A percentile compares a stretch with the other conserved stretches of the same genome.
These are phyloP conservation scores for Pyronema domesticum DNA, from an alignment of 495 filamentous ascomycete genomes.

Conservation along the genomic window DNA sequence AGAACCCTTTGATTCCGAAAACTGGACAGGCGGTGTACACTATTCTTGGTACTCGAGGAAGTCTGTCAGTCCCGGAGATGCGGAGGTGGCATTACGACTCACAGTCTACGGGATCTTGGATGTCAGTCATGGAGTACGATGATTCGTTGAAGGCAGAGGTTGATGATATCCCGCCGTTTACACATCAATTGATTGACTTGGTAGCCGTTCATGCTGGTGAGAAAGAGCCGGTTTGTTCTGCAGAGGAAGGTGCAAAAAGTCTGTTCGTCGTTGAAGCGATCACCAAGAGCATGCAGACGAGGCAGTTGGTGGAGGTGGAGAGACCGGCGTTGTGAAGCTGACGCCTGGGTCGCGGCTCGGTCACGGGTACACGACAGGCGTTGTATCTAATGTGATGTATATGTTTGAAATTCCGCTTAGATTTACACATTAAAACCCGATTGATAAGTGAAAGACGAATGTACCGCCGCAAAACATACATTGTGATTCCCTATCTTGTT, in stretches of 20 bases:
- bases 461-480: no score
- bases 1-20: slow-evolving; percentile 37
- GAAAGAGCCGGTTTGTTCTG: slow-evolving; percentile 29
- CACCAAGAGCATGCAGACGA: slow-evolving; percentile 25
- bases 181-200: slow-evolving; percentile 39
- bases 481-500: no score
- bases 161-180: slow-evolving; percentile 31
- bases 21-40: slow-evolving; percentile 31
- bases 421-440: no score
- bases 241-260: slow-evolving; percentile 30
- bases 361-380: no score
- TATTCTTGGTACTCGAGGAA: slow-evolving; percentile 37
- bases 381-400: no score
- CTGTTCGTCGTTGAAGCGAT: slow-evolving; percentile 31
- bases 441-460: no score
- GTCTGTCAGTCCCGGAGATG: slow-evolving; percentile 40
- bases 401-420: no score
- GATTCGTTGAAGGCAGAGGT: slow-evolving; percentile 28
- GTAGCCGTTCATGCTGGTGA: slow-evolving; percentile 33
- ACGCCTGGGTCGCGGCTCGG: no score
- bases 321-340: background rate
- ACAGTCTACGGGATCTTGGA: slow-evolving; percentile 19
- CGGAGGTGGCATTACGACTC: slow-evolving; percentile 34
- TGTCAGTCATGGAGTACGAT: slow-evolving; percentile 16
- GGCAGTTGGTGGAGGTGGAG: slow-evolving; percentile 5